Percentiles rank a stretch among this genome's conserved stretches.
Evolutionary conservation across 2,329 filamentous ascomycete genomes (phyloP).

Genomic region (Trichoderma atroviride): DNA sequence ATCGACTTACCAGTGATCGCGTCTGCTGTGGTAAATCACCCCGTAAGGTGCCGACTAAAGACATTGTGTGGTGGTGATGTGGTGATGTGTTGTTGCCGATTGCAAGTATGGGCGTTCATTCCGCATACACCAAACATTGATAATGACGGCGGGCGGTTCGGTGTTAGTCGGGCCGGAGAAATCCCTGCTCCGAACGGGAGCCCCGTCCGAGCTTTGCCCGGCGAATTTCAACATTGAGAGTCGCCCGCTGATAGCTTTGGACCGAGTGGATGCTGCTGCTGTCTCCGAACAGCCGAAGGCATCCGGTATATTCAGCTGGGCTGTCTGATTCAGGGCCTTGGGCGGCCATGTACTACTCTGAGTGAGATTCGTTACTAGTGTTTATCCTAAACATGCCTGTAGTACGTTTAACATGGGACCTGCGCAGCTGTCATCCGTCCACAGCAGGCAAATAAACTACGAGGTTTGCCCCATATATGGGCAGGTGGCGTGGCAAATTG

Average conservation of each 20-base stretch:
- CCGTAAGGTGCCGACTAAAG: constrained; percentile 45
- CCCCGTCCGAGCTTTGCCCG: constrained; percentile 24
- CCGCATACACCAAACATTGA: constrained; percentile 14
- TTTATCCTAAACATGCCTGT: background rate
- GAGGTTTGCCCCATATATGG: background rate
- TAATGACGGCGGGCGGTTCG: constrained; percentile 39
- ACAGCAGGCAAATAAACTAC: background rate
- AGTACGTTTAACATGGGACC: background rate
- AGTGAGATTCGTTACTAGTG: background rate
- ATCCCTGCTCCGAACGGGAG: constrained; percentile 11
- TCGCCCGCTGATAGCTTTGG: background rate
- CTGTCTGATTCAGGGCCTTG: background rate
- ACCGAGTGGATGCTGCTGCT: background rate
- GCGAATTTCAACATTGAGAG: background rate
- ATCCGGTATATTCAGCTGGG: constrained; percentile 13
- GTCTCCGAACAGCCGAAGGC: constrained; percentile 22
- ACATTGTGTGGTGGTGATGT: constrained; percentile 43
- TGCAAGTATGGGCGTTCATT: constrained; percentile 17
- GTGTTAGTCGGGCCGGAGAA: constrained; percentile 44
- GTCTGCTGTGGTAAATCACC: constrained; percentile 61
- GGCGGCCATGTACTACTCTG: background rate
- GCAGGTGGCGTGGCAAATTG: background rate
- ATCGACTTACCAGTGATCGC: constrained; percentile 55
- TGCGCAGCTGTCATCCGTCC: background rate
- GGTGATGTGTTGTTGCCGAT: constrained; percentile 28